These are phyloP conservation scores for Backusella tarrabulga DNA, from an alignment of 192 early-diverging fungal genomes.

Conservation along the genomic window DNA sequence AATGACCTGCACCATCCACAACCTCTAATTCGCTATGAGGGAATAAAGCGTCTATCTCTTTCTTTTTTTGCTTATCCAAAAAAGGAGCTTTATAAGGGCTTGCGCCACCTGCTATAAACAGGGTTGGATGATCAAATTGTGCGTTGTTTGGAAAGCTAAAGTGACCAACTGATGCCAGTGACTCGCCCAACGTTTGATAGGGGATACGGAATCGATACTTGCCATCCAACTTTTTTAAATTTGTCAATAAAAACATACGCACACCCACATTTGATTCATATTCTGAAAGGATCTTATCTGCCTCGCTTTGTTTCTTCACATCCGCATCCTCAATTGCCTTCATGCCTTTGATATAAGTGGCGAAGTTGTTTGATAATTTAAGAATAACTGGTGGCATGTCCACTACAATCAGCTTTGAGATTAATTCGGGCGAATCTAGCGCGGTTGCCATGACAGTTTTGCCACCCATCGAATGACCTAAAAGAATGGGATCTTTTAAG, in stretches of 20 bases:
- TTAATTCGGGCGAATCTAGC: constrained; percentile 43
- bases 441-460: constrained; percentile 76
- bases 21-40: constrained; percentile 62
- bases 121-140: constrained; percentile 57
- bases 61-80: constrained; percentile 21
- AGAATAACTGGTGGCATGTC: constrained; percentile 64
- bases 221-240: constrained; percentile 58
- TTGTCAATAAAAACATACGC: constrained; percentile 88
- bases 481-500: constrained; percentile 54
- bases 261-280: constrained; percentile 52
- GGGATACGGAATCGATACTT: constrained; percentile 73
- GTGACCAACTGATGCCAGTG: constrained; percentile 48
- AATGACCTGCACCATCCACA: constrained; percentile 84
- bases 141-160: constrained; percentile 44
- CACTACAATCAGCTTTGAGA: constrained; percentile 66
- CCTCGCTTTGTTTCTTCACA: constrained; percentile 54
- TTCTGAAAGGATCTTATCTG: constrained; percentile 56
- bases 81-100: constrained; percentile 66
- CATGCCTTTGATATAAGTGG: constrained; percentile 55
- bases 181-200: constrained; percentile 60
- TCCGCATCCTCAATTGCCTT: constrained; percentile 51
- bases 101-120: constrained; percentile 81
- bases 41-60: constrained; percentile 69
- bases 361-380: constrained; percentile 54
- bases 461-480: constrained; percentile 94